Evolutionary conservation across 768 basidiomycete genomes (phyloP), one percentile per base, ranked within the genome.

Genomic region (Xerocomus potaroensis): DNA sequence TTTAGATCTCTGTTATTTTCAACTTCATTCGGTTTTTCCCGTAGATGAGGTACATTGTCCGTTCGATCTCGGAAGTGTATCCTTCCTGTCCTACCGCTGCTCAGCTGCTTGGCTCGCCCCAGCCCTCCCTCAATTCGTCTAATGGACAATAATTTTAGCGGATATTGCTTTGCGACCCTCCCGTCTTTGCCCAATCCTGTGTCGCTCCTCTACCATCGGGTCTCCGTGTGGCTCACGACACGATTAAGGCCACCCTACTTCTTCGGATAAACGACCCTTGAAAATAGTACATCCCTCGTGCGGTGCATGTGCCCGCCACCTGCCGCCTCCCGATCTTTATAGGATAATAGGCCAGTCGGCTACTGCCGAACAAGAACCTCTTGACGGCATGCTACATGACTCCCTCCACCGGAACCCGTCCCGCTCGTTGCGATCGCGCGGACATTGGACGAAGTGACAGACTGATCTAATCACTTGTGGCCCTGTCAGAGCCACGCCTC

Each of bases 1-100:
- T 69, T 61, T 72, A 67, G 68, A 72, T 74, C 62, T 62, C 53
- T 65, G 61, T 67, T 66, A 56, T 65, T 61, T 63, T 55, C 55
- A 45, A 57, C 35, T n/a, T 32, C 19, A 22, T 21, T 56, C 67
- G 65, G 57, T 32, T 33, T 49, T 54, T 63, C 30, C 67, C 67
- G 65, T 48, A 43, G 53, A 33, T 52, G 60, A 65, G 65, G 65
- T 65, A 64, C 63, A 60, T 65, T 57, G 66, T 51, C 41, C 53
- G 49, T 57, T 62, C 49, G 50, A 56, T 58, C 61, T 55, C 57
- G 27, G 37, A 22, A 45, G n/a, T 18, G n/a, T 37, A 23, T 18
- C 1, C 36, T 50, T 51, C 50, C 53, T 55, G 54, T 43, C 43
- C 41, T 39, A 53, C 49, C 32, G 52, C 41, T 30, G 53, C 50